Conservation (phyloP, 2,329 filamentous ascomycete genomes). For the Beauveria sp. region DNA sequence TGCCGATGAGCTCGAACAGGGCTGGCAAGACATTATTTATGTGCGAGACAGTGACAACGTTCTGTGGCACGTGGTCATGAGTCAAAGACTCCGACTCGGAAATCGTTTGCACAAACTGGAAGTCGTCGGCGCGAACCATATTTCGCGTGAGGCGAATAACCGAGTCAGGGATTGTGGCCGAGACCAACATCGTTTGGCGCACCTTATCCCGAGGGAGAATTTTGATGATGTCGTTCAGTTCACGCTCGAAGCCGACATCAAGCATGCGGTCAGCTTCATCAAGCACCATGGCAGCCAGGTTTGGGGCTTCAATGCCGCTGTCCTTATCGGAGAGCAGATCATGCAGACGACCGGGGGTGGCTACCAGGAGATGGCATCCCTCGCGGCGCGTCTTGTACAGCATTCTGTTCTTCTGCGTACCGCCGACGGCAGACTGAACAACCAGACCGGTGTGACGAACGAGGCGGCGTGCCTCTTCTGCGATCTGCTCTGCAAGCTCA, state of each 20-base stretch:
- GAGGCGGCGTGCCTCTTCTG: constrained; percentile 67
- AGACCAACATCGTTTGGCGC: constrained; percentile 91
- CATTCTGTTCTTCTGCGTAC: constrained; percentile 67
- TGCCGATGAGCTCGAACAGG: constrained; percentile 66
- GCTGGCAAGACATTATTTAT: constrained; percentile 72
- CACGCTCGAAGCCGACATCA: constrained; percentile 76
- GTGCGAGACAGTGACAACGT: constrained; percentile 57
- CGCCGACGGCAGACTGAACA: constrained; percentile 77
- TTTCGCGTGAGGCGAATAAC: constrained; percentile 72
- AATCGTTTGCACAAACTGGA: constrained; percentile 89
- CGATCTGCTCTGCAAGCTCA: constrained; percentile 75
- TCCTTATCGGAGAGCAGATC: constrained; percentile 66
- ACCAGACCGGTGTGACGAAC: constrained; percentile 56
- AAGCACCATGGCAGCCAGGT: constrained; percentile 85
- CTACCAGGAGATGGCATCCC: constrained; percentile 85
- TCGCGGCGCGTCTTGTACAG: constrained; percentile 59
- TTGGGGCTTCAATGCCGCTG: constrained; percentile 61
- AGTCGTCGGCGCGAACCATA: constrained; percentile 71
- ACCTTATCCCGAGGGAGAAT: constrained; percentile 60
- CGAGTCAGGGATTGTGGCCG: constrained; percentile 79
- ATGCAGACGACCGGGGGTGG: constrained; percentile 78
- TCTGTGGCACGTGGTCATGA: constrained; percentile 77
- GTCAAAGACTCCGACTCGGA: constrained; percentile 73
- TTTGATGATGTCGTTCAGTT: constrained; percentile 53
- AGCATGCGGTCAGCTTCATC: constrained; percentile 98